Evolutionary conservation across 352 stramenopile species (phyloP).

Genomic region (Plasmopara viticola): DNA sequence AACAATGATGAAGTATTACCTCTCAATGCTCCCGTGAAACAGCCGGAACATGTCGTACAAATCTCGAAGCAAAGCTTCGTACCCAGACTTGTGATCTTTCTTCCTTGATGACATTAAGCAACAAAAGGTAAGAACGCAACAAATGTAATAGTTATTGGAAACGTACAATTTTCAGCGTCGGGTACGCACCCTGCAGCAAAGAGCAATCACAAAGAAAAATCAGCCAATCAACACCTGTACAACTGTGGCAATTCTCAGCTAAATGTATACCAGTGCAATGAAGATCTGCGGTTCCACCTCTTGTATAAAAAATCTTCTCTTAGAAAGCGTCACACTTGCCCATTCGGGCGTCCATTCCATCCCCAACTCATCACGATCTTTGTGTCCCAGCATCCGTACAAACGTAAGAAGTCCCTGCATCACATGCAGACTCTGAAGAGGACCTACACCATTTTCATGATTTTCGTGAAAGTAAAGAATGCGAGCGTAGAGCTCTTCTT

Average conservation of each 20-base stretch:
- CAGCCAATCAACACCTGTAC: not conserved
- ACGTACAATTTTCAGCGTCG: constrained; percentile 28
- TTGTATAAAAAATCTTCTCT: constrained; percentile 33
- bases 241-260: constrained; percentile 1
- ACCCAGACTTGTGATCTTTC: constrained; percentile 31
- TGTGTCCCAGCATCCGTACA: constrained; percentile 29
- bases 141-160: not conserved
- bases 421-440: constrained; percentile 43
- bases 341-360: constrained; percentile 17
- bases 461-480: constrained; percentile 32
- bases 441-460: not conserved
- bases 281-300: constrained; percentile 58
- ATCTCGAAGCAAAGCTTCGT: constrained; percentile 32
- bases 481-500: constrained; percentile 42
- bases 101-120: constrained; percentile 11
- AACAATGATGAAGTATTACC: constrained; percentile 8
- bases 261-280: constrained; percentile 38
- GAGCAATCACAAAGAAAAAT: not conserved
- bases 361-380: not conserved
- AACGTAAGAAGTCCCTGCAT: constrained; percentile 50
- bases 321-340: constrained; percentile 41
- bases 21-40: constrained; percentile 49
- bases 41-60: constrained; percentile 50
- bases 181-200: constrained; percentile 21
- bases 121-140: not conserved